These are phyloP conservation scores for Keithomyces neogunnii DNA, from an alignment of 2,329 filamentous ascomycete genomes.

Conservation along the genomic window DNA sequence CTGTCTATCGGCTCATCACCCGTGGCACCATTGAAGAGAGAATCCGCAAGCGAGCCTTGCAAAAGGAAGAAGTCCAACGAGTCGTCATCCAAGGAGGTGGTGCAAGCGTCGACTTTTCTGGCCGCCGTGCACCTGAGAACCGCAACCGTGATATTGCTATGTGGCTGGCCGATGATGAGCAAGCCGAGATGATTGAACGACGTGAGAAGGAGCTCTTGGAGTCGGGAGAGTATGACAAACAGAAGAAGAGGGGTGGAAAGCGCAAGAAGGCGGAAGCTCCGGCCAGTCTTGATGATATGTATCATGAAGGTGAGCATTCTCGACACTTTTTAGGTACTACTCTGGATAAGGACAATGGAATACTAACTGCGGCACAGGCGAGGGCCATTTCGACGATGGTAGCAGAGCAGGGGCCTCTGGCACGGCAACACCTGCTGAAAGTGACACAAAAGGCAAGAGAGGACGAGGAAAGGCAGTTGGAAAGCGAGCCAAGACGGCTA, in stretches of 20 bases:
- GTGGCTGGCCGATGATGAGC: conserved; percentile 97
- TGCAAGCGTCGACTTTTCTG: conserved; percentile 92
- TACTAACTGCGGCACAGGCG: conserved; percentile 49
- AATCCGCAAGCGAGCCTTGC: conserved; percentile 90
- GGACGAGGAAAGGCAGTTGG: conserved; percentile 43
- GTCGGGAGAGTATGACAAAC: conserved; percentile 58
- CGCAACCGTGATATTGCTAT: conserved; percentile 96
- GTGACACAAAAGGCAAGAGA: conserved; percentile 41
- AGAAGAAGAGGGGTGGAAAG: conserved; percentile 51
- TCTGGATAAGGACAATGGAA: background rate
- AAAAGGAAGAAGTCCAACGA: conserved; percentile 97
- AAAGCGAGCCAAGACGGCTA: conserved; percentile 57
- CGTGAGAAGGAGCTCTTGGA: conserved; percentile 82
- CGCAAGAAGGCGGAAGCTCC: conserved; percentile 46
- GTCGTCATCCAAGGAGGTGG: conserved; percentile 92
- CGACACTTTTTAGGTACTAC: background rate
- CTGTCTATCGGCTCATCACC: conserved; percentile 95
- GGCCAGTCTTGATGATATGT: conserved; percentile 88
- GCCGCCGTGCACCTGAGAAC: conserved; percentile 77
- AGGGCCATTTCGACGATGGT: conserved; percentile 89
- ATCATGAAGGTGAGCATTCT: conserved; percentile 80
- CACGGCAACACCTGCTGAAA: conserved; percentile 70
- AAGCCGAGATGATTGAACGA: conserved; percentile 86
- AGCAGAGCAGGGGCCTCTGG: conserved; percentile 64
- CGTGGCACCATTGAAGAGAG: conserved; percentile 95